phyloP scores from a whole-genome alignment of 1,139 yeast species.

The Pichia sp. region DNA sequence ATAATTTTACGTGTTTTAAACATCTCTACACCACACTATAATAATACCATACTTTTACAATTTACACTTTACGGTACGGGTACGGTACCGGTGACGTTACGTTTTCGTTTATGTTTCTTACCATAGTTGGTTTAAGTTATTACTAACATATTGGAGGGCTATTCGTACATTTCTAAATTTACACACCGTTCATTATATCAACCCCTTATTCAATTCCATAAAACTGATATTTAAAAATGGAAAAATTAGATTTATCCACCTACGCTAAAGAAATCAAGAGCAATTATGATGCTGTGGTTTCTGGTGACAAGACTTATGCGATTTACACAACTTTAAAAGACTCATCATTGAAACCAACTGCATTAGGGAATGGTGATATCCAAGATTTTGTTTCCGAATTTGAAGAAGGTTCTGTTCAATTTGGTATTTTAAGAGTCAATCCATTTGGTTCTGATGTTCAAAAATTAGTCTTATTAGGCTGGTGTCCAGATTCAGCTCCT shows the following conservation, averaged over 20 bases:
- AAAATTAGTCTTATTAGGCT: slow-evolving; percentile 79
- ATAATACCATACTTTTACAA: no score
- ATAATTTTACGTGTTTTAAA: no score
- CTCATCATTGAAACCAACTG: slow-evolving; percentile 52
- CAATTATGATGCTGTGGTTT: slow-evolving; percentile 57
- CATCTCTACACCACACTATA: no score
- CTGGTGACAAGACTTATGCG: slow-evolving; percentile 56
- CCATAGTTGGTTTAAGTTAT: no score
- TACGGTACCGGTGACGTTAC: no score
- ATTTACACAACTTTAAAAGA: slow-evolving; percentile 56
- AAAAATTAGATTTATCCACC: slow-evolving; percentile 50
- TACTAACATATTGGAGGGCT: no score
- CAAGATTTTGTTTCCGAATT: slow-evolving; percentile 75
- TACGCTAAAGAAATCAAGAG: slow-evolving; percentile 56
- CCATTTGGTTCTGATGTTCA: slow-evolving; percentile 87
- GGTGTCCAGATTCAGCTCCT: slow-evolving; percentile 90
- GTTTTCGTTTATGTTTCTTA: no score
- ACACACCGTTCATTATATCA: no score
- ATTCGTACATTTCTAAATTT: no score
- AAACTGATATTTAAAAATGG: slow-evolving; percentile 34
- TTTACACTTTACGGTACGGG: no score
- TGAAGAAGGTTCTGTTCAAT: slow-evolving; percentile 84
- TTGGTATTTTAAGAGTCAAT: slow-evolving; percentile 79
- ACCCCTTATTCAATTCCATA: no score
- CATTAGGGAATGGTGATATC: slow-evolving; percentile 58